Percentiles rank a stretch among this genome's conserved stretches.
These are phyloP conservation scores for Trichosporon sp. DNA, from an alignment of 1,284 basidiomycete genomes.

Conservation along the genomic window DNA sequence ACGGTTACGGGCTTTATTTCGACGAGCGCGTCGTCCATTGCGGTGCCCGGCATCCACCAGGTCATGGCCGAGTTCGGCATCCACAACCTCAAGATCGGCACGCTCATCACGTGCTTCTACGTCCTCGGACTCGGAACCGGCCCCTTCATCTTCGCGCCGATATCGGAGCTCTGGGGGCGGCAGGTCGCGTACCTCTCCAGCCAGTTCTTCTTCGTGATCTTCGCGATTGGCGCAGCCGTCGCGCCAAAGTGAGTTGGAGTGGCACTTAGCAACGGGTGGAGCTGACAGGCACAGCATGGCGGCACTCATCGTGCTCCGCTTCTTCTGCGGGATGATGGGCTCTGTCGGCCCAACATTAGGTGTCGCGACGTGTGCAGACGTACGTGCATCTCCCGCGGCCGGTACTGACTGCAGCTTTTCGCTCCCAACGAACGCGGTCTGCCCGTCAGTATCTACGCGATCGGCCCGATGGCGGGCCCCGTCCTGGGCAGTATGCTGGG, in stretches of 20 bases:
- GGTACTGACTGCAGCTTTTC: conserved; percentile 29
- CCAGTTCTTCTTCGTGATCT: conserved; percentile 38
- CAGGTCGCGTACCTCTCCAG: conserved; percentile 46
- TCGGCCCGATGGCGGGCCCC: conserved; percentile 46
- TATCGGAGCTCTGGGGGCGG: conserved; percentile 51
- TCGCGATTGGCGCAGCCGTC: conserved; percentile 39
- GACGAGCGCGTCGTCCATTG: conserved; percentile 42
- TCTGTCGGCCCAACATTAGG: conserved; percentile 46
- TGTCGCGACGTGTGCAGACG: conserved; percentile 48
- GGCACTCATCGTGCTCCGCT: conserved; percentile 41
- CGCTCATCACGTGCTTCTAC: conserved; percentile 40
- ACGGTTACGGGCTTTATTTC: conserved; percentile 45
- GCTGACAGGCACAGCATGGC: conserved; percentile 31
- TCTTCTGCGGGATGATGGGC: conserved; percentile 44
- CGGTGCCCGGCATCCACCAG: conserved; percentile 40
- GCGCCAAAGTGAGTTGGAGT: conserved; percentile 37
- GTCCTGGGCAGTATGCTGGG: conserved; percentile 45
- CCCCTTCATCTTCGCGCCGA: conserved; percentile 52
- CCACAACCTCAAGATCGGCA: conserved; percentile 37
- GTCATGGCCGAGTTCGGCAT: conserved; percentile 37
- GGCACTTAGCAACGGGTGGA: not conserved
- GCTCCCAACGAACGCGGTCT: conserved; percentile 39
- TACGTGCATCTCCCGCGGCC: conserved; percentile 14
- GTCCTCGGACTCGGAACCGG: conserved; percentile 47
- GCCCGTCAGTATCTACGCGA: conserved; percentile 44